Evolutionary conservation across 1,284 basidiomycete genomes (phyloP).

Genomic region (Microbotryomycetes sp.): DNA sequence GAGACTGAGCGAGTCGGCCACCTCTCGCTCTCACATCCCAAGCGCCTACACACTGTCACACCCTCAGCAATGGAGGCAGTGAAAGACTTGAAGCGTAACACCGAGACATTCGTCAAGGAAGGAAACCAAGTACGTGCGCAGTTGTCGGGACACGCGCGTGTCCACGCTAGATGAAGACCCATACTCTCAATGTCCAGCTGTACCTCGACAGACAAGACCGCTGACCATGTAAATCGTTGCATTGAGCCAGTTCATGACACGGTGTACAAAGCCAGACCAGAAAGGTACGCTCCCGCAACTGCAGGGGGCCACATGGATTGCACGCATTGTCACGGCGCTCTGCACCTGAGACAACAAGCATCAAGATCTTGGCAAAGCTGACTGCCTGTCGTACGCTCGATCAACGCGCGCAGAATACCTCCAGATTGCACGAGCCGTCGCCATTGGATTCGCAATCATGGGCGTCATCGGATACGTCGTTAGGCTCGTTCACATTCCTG

Average conservation of each 20-base stretch:
- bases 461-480: slow-evolving; percentile 58
- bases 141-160: background rate
- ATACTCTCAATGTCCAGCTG: background rate
- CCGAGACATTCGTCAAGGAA: slow-evolving; percentile 84
- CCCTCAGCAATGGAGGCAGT: slow-evolving; percentile 55
- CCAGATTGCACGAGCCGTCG: slow-evolving; percentile 87
- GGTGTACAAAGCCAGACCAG: slow-evolving; percentile 95
- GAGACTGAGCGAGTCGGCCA: too few species aligned
- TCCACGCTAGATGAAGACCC: background rate
- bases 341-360: too few species aligned
- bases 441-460: slow-evolving; percentile 92
- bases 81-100: slow-evolving; percentile 82
- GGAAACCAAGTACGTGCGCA: slow-evolving; percentile 67
- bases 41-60: background rate
- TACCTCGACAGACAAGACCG: background rate
- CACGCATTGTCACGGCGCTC: background rate
- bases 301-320: background rate
- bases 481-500: slow-evolving; percentile 32
- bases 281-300: slow-evolving; percentile 59
- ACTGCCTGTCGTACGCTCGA: background rate
- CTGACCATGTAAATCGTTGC: background rate
- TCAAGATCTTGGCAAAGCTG: background rate
- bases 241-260: slow-evolving; percentile 69
- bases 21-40: background rate
- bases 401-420: slow-evolving; percentile 62